phyloP scores from a whole-genome alignment of 2,329 filamentous ascomycete genomes.

The Beauveria varroae region DNA sequence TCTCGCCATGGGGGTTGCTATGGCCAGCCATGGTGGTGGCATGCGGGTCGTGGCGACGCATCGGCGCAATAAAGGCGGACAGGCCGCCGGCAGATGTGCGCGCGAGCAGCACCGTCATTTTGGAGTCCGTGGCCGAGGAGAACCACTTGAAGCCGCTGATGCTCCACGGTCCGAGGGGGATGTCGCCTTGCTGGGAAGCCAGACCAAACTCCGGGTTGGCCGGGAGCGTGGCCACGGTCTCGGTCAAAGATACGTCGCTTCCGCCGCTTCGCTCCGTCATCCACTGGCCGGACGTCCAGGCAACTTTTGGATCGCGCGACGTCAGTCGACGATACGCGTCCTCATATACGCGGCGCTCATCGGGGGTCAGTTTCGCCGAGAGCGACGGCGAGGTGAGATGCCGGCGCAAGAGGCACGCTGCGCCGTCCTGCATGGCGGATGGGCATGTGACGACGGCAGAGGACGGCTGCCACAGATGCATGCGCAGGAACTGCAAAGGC shows the following conservation, averaged over 20 bases:
- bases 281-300: slow-evolving; percentile 71
- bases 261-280: slow-evolving; percentile 67
- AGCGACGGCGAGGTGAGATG: slow-evolving; percentile 31
- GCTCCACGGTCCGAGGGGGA: slow-evolving; percentile 45
- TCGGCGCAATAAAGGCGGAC: slow-evolving; percentile 58
- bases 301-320: slow-evolving; percentile 37
- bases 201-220: slow-evolving; percentile 6
- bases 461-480: slow-evolving; percentile 53
- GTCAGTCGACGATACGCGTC: slow-evolving; percentile 47
- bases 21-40: slow-evolving; percentile 23
- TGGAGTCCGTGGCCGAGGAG: slow-evolving; percentile 56
- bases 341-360: slow-evolving; percentile 37
- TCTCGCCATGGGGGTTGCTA: slow-evolving; percentile 23
- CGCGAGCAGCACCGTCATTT: slow-evolving; percentile 55
- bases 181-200: not conserved
- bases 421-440: slow-evolving; percentile 59
- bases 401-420: slow-evolving; percentile 40
- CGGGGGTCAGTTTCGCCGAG: slow-evolving; percentile 18
- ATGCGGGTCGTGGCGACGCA: slow-evolving; percentile 36
- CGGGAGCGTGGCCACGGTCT: slow-evolving; percentile 46
- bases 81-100: slow-evolving; percentile 42
- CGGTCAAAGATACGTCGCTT: slow-evolving; percentile 60
- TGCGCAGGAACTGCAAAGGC: slow-evolving; percentile 49
- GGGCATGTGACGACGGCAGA: slow-evolving; percentile 57
- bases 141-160: slow-evolving; percentile 65